phyloP scores from a whole-genome alignment of 345 rosid genomes.

The Citrus glauca region DNA sequence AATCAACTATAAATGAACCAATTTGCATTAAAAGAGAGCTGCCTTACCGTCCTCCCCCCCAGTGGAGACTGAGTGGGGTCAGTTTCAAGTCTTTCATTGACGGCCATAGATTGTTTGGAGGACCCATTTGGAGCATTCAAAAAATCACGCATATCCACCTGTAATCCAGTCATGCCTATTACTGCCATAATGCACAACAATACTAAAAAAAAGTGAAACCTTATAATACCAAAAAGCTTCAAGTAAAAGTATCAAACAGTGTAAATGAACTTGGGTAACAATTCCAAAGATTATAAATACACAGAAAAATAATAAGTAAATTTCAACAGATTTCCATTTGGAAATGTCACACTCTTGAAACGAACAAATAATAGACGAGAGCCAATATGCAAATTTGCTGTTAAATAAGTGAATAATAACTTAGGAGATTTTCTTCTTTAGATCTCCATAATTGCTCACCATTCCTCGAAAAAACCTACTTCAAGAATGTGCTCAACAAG shows the following conservation, averaged over 20 bases:
- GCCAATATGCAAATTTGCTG: background rate
- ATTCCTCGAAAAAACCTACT: background rate
- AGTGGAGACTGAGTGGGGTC: constrained; percentile 87
- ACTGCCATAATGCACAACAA: constrained; percentile 2
- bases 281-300: background rate
- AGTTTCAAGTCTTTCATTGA: constrained; percentile 44
- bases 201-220: background rate
- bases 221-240: background rate
- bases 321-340: background rate
- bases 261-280: background rate
- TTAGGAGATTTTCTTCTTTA: background rate
- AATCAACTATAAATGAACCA: background rate
- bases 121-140: constrained; percentile 79
- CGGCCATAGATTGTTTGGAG: constrained; percentile 67
- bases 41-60: constrained; percentile 89
- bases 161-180: constrained; percentile 5
- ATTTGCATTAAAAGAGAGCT: constrained; percentile 3
- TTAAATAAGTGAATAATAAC: background rate
- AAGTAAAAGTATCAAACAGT: background rate
- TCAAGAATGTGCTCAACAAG: background rate
- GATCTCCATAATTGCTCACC: background rate
- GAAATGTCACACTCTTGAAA: background rate
- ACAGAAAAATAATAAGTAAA: background rate
- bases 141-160: constrained; percentile 95
- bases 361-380: background rate